A percentile compares a stretch with the other conserved stretches of the same genome.
phyloP scores from a whole-genome alignment of 306 rosid species.

The Vachellia collinsii region DNA sequence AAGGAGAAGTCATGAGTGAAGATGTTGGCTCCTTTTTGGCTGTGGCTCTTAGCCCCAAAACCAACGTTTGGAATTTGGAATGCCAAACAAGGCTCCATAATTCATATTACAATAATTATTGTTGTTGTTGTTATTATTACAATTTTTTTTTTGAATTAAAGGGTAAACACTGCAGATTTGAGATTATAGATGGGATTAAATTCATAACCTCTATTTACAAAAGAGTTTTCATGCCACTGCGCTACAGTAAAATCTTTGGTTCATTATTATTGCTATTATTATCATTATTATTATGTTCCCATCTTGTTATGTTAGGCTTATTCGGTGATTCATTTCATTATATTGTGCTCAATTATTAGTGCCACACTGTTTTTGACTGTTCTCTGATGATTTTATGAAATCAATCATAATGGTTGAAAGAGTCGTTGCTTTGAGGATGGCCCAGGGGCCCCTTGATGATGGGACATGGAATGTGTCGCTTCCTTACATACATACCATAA shows the following conservation, averaged over 20 bases:
- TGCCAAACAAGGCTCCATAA: constrained; percentile 19
- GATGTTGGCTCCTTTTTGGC: constrained; percentile 48
- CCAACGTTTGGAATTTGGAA: constrained; percentile 48
- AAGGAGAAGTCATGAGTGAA: constrained; percentile 46
- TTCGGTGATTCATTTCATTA: constrained; percentile 29
- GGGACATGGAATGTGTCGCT: not conserved
- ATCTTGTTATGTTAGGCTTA: constrained; percentile 36
- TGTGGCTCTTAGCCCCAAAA: constrained; percentile 34
- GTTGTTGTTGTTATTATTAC: no score
- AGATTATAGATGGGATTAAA: no score
- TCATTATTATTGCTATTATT: no score
- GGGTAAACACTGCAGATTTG: no score
- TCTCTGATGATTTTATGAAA: constrained; percentile 37
- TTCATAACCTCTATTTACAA: no score
- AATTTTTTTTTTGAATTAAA: no score
- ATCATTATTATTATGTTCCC: no score
- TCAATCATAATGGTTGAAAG: constrained; percentile 38
- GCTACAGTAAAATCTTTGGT: no score
- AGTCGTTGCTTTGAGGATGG: constrained; percentile 45
- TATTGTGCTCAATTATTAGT: constrained; percentile 40
- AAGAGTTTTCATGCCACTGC: no score
- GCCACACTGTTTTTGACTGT: constrained; percentile 32
- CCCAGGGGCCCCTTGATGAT: constrained; percentile 24
- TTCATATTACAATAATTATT: not conserved
- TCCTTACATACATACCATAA: not conserved